Conservation (phyloP, 2,329 filamentous ascomycete species). For the Neophaeococcomyces aloes region DNA sequence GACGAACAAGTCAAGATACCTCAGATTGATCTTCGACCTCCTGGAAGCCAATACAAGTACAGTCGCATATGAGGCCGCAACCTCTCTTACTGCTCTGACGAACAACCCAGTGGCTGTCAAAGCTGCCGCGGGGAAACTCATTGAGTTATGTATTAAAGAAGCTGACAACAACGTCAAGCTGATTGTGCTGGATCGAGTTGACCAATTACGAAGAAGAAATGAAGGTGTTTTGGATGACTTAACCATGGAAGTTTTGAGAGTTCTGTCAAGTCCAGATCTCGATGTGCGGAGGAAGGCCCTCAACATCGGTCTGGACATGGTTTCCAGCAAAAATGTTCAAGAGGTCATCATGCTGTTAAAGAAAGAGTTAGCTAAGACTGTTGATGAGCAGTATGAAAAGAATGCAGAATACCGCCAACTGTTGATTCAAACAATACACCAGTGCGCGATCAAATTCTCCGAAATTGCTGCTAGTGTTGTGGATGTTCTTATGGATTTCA, state of each 20-base stretch:
- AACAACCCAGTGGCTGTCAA: constrained; percentile 97
- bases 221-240: constrained; percentile 87
- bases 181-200: constrained; percentile 89
- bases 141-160: constrained; percentile 94
- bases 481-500: constrained; percentile 96
- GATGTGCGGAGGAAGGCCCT: constrained; percentile 91
- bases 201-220: constrained; percentile 75
- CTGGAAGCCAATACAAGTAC: constrained; percentile 88
- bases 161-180: constrained; percentile 99
- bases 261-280: constrained; percentile 88
- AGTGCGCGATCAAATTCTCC: constrained; percentile 97
- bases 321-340: constrained; percentile 96
- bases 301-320: constrained; percentile 87
- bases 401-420: constrained; percentile 90
- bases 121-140: constrained; percentile 89
- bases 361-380: constrained; percentile 94
- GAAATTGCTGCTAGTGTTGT: constrained; percentile 96
- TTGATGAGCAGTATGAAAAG: constrained; percentile 98
- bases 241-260: constrained; percentile 92
- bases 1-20: constrained; percentile 89
- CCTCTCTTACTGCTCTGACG: constrained; percentile 83
- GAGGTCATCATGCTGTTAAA: constrained; percentile 93
- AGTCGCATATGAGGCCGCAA: constrained; percentile 94
- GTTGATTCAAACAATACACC: constrained; percentile 92
- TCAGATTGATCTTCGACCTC: constrained; percentile 91